These are phyloP conservation scores for Hanseniaspora osmophila DNA, from an alignment of 805 yeast genomes.

Conservation along the genomic window DNA sequence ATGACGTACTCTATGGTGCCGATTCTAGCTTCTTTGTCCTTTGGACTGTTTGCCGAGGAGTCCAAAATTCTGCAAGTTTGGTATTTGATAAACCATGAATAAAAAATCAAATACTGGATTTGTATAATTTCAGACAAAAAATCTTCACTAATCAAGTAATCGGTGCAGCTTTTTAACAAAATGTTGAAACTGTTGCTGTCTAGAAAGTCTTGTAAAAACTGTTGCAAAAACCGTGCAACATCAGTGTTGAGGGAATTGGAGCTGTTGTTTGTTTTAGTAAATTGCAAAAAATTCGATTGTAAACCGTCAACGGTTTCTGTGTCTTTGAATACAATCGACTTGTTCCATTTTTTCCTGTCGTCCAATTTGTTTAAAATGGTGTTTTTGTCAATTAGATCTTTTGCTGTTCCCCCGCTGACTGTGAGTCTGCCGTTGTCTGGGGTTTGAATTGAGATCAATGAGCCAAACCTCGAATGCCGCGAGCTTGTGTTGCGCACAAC, in stretches of 20 bases:
- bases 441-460: conserved; percentile 59
- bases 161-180: conserved; percentile 39
- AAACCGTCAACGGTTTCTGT: conserved; percentile 22
- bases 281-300: conserved; percentile 16
- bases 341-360: conserved; percentile 50
- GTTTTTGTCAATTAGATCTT: conserved; percentile 36
- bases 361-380: conserved; percentile 55
- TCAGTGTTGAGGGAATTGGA: conserved; percentile 6
- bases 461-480: conserved; percentile 86
- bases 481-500: conserved; percentile 41
- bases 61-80: conserved; percentile 31
- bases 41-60: background rate
- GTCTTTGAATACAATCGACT: conserved; percentile 20
- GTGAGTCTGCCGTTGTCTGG: conserved; percentile 44
- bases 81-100: conserved; percentile 65
- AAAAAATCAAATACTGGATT: conserved; percentile 39
- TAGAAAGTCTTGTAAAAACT: conserved; percentile 43
- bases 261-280: background rate
- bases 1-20: conserved; percentile 41
- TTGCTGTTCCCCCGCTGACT: conserved; percentile 53
- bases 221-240: conserved; percentile 21
- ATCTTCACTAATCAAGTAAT: conserved; percentile 28
- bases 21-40: conserved; percentile 14
- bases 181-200: conserved; percentile 61
- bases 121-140: conserved; percentile 13